Base-by-base conservation (phyloP, 2,329 filamentous ascomycete genomes). In the Talaromyces sp. region DNA sequence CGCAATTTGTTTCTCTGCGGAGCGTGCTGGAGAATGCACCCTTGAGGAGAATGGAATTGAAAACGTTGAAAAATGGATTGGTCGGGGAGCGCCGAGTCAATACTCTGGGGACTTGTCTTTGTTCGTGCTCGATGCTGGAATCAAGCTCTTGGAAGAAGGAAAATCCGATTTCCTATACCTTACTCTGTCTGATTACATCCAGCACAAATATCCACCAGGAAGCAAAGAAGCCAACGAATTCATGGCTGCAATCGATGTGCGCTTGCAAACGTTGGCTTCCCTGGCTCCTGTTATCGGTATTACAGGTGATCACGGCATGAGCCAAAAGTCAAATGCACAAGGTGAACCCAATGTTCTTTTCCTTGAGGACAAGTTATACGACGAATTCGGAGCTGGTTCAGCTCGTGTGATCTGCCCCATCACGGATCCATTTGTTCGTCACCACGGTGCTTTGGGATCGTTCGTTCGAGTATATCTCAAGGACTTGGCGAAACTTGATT, bases 231-330 rank as follows among this genome's bases (percentile, higher is more conserved):
- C 79, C n/a, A 71, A 80, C 58, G 72, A 73, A 0, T 81, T 81
- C 66, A 70, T 81, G 70, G 58, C 66, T 3, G 69, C 67, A 0
- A 68, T 81, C 19, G 80, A 81, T 62, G 37, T 66, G 0, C 69
- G 75, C 1, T 50, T 81, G 19, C 70, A 73, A n/a, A 69, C 68
- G 41, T 68, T 81, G 15, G 69, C 73, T 8, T 67, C 71, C 10
- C 64, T 79, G 5, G 78, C 77, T 9, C 75, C 78, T 4, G 67
- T 75, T 9, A 73, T 82, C 3, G 79, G 73, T 8, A 69, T 81
- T 9, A 80, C 79, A 3, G 79, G 79, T 13, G 79, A 81, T 49
- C 79, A 81, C 66, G 79, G 79, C 9, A 81, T 81, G 79, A 81
- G 75, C 66, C 72, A 75, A 66, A 81, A 81, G 67, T 74, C 72